A percentile compares a stretch with the other conserved stretches of the same genome.
phyloP scores from a whole-genome alignment of 768 basidiomycete species.

The Mycena chlorophos region DNA sequence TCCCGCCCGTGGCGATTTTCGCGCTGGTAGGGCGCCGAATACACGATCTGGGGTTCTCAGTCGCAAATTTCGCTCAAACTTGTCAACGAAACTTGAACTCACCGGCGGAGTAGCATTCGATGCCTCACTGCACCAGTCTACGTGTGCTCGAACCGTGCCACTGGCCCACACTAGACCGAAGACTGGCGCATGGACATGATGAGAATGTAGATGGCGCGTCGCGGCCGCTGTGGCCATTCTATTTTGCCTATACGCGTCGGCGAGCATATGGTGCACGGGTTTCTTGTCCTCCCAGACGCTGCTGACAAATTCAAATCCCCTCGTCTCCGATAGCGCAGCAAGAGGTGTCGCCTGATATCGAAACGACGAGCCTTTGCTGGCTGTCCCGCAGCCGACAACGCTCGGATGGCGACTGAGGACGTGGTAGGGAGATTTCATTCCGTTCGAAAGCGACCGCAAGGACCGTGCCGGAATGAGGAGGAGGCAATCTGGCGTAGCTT shows the following conservation, averaged over 20 bases:
- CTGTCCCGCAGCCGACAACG: slow-evolving; percentile 37
- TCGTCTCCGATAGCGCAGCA: slow-evolving; percentile 44
- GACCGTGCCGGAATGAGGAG: slow-evolving; percentile 44
- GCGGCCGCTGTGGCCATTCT: slow-evolving; percentile 54
- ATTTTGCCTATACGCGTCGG: slow-evolving; percentile 59
- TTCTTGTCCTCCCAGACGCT: slow-evolving; percentile 65
- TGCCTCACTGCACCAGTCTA: slow-evolving; percentile 50
- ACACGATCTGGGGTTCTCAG: slow-evolving; percentile 39
- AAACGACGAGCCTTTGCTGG: slow-evolving; percentile 47
- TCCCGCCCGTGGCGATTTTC: not conserved
- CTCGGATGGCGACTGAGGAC: slow-evolving; percentile 41
- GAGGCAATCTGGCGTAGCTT: slow-evolving; percentile 50
- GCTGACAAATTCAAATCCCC: slow-evolving; percentile 54
- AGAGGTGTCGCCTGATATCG: slow-evolving; percentile 53
- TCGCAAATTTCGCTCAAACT: not conserved
- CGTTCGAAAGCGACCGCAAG: slow-evolving; percentile 43
- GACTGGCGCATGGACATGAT: slow-evolving; percentile 46
- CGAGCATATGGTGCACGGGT: slow-evolving; percentile 46
- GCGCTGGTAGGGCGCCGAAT: slow-evolving; percentile 52
- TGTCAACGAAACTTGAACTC: slow-evolving; percentile 20
- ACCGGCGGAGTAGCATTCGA: slow-evolving; percentile 35
- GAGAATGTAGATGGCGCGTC: slow-evolving; percentile 50
- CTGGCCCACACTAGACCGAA: slow-evolving; percentile 58
- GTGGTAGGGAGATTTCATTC: slow-evolving; percentile 49
- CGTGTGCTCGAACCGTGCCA: slow-evolving; percentile 51